These are phyloP conservation scores for Oryza longistaminata DNA, from an alignment of 176 grass and related monocot species.

Conservation along the genomic window DNA sequence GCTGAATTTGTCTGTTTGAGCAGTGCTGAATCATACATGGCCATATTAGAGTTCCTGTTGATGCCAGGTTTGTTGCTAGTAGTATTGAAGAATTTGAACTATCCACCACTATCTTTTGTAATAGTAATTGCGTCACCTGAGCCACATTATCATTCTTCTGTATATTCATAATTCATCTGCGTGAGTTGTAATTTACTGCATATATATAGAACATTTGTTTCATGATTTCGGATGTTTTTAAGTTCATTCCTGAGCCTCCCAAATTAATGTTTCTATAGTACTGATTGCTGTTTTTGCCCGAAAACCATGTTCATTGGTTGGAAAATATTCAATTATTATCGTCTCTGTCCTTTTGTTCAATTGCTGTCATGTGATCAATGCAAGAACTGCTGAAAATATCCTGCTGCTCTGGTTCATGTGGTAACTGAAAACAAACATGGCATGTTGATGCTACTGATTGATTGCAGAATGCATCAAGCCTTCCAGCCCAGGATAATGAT, in stretches of 20 bases:
- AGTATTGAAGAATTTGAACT: slow-evolving; percentile 13
- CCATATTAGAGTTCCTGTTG: not conserved
- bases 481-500: too few species aligned
- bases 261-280: not conserved
- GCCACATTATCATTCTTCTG: slow-evolving; percentile 13
- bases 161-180: slow-evolving; percentile 34
- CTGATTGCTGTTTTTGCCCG: not conserved
- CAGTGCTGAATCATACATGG: slow-evolving; percentile 35
- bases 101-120: slow-evolving; percentile 4
- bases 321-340: not conserved
- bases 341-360: not conserved
- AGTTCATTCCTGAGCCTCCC: not conserved
- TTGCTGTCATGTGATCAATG: not conserved
- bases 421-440: not conserved
- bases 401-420: slow-evolving; percentile 40
- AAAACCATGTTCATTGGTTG: not conserved
- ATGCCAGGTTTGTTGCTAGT: slow-evolving; percentile 38
- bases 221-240: not conserved
- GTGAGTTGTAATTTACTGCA: not conserved
- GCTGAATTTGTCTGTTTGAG: slow-evolving; percentile 32
- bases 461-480: too few species aligned
- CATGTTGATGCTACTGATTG: too few species aligned
- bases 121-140: not conserved
- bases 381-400: not conserved
- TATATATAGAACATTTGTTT: slow-evolving; percentile 12